Base-by-base conservation (phyloP, 73 alveolate genomes). In the Diophrys sp. region DNA sequence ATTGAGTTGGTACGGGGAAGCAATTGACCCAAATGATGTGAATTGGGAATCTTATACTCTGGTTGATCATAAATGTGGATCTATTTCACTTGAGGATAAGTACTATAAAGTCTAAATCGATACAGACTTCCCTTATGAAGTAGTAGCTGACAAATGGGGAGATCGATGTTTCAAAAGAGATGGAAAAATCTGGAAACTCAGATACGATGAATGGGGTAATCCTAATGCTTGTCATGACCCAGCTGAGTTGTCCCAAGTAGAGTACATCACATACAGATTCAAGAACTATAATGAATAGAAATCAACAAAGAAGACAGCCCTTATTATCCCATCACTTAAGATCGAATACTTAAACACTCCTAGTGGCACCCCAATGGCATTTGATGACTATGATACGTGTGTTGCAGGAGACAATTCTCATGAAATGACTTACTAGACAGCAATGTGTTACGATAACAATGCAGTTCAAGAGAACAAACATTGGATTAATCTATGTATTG, bases 171-270 rank as follows among this genome's bases (percentile, higher is more conserved):
- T 11, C 62, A 5, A 11, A 11, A 44, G 18, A 44, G 18, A 5
- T 11, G 62, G 62, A 44, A 18, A 44, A 44, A 44, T 44, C 62
- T 44, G 62, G 62, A 44, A 44, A 44, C 62, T 44, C 62, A 44
- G 62, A 44, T 44, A 44, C 18, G 62, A 44, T 44, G 62, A 44
- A 44, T 44, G 5, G 5, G 62, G 62, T 11, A 44, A 18, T 11
- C n/a, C 62, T 44, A 44, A 44, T 44, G 62, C 62, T 44, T 44
- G 62, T 18, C 62, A 11, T 44, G 62, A 44, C 62, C 62, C 62
- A 44, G 62, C 62, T 44, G 18, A 44, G n/a, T 5, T 11, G 18
- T 5, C 5, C 18, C 62, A 44, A 5, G 18, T 5, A 44, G n/a
- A 44, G 18, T 44, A 44, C 62, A 44, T 44, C 18, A 11, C 5